Percentiles rank a stretch among this genome's conserved stretches.
Evolutionary conservation across 768 basidiomycete species (phyloP).

Genomic region (Lactifluus rugatus): DNA sequence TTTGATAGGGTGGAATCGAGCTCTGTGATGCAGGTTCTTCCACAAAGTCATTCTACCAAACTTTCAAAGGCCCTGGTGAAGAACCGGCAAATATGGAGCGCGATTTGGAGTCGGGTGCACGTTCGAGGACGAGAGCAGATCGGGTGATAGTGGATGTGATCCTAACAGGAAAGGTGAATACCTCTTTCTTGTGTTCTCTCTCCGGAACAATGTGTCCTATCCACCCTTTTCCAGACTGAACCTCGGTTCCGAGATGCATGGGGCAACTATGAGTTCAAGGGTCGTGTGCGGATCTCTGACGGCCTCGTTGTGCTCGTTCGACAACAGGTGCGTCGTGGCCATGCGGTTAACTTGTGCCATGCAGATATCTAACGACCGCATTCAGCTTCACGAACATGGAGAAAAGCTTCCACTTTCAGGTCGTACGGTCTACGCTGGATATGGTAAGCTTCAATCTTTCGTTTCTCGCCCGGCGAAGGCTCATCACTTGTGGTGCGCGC

Average conservation of each 20-base stretch:
- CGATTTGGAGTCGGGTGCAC: not conserved
- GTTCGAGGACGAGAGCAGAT: not conserved
- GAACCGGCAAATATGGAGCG: not conserved
- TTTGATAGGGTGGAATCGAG: constrained; percentile 8
- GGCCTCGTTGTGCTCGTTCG: constrained; percentile 16
- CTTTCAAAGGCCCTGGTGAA: not conserved
- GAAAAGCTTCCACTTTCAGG: not conserved
- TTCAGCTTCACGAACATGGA: not conserved
- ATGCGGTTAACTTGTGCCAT: not conserved
- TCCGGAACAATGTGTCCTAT: not conserved
- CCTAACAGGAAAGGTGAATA: constrained; percentile 14
- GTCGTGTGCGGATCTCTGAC: constrained; percentile 17
- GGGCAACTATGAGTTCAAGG: constrained; percentile 9
- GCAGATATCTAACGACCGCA: not conserved
- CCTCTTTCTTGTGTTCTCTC: not conserved
- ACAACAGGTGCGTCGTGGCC: constrained; percentile 1
- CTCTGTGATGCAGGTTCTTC: not conserved
- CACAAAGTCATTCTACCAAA: constrained; percentile 12
- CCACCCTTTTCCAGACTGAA: constrained; percentile 4
- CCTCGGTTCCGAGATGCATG: not conserved
- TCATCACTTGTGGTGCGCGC: not conserved
- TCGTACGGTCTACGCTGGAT: constrained; percentile 14
- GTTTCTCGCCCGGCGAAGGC: not conserved
- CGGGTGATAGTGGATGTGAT: constrained; percentile 15
- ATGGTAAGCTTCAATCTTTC: constrained; percentile 2